Percentiles rank a stretch among this genome's conserved stretches.
Evolutionary conservation across 768 basidiomycete species (phyloP).

Genomic region (Porphyrellus cyaneotinctus): DNA sequence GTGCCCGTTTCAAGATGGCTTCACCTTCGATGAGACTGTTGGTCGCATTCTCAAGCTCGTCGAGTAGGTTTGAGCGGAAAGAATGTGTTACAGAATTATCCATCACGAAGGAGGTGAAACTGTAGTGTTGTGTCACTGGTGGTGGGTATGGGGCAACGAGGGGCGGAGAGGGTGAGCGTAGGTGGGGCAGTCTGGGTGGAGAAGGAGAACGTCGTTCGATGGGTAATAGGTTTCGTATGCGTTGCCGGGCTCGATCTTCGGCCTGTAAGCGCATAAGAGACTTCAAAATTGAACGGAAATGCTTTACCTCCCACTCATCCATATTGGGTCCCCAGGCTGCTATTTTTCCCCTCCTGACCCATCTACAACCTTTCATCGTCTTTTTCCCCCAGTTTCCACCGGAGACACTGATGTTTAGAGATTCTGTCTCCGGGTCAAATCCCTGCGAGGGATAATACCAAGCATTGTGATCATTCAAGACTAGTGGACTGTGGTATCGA

Average conservation of each 20-base stretch:
- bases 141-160: slow-evolving; percentile 71
- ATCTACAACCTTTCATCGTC: slow-evolving; percentile 66
- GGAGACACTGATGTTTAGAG: slow-evolving; percentile 43
- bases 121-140: slow-evolving; percentile 63
- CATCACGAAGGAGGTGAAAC: slow-evolving; percentile 81
- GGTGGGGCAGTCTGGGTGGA: slow-evolving; percentile 69
- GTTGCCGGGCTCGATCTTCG: slow-evolving; percentile 81
- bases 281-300: slow-evolving; percentile 3
- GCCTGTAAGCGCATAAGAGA: slow-evolving; percentile 41
- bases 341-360: slow-evolving; percentile 80
- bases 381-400: slow-evolving; percentile 87
- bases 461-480: slow-evolving; percentile 66
- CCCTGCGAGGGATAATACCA: slow-evolving; percentile 87
- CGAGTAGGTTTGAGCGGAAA: slow-evolving; percentile 72
- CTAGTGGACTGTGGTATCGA: slow-evolving; percentile 33
- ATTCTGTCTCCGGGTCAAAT: slow-evolving; percentile 60
- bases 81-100: slow-evolving; percentile 81
- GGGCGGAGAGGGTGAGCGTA: slow-evolving; percentile 77
- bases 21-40: slow-evolving; percentile 85
- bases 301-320: slow-evolving; percentile 78
- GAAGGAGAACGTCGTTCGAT: slow-evolving; percentile 60
- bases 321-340: slow-evolving; percentile 78
- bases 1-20: slow-evolving; percentile 61
- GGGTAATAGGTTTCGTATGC: slow-evolving; percentile 65
- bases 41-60: slow-evolving; percentile 78